phyloP scores from a whole-genome alignment of 306 rosid genomes.

The Sicyos baderoa region DNA sequence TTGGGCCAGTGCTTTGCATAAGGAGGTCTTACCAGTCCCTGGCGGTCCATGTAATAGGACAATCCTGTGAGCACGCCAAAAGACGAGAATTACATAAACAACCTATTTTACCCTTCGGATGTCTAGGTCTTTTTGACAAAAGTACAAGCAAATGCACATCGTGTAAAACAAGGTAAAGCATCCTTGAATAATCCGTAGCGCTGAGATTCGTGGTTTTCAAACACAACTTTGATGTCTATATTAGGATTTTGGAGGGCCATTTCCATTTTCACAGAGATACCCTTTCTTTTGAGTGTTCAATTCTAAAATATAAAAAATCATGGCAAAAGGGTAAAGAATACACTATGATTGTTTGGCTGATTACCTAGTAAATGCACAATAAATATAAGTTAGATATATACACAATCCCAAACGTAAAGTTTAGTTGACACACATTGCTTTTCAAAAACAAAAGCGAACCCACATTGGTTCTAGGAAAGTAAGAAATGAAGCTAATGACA shows the following conservation, averaged over 20 bases:
- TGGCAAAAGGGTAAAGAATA: neutral
- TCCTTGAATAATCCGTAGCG: neutral
- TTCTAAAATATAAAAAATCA: neutral
- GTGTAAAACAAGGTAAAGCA: constrained; percentile 14
- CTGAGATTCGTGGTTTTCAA: neutral
- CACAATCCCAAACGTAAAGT: neutral
- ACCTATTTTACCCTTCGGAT: neutral
- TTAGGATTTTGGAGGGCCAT: neutral
- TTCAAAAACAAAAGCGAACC: too few relatives aligned
- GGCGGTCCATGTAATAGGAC: constrained; percentile 94
- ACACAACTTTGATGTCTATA: neutral
- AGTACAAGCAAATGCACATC: neutral
- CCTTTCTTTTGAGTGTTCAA: neutral
- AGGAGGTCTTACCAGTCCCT: constrained; percentile 91
- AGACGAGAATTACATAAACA: too few relatives aligned
- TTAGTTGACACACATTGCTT: neutral
- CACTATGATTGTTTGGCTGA: neutral
- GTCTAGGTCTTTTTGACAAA: neutral
- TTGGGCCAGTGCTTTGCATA: constrained; percentile 93
- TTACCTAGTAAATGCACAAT: neutral
- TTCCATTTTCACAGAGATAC: neutral
- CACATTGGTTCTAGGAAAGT: neutral
- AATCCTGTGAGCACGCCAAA: constrained; percentile 38
- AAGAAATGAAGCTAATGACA: neutral
- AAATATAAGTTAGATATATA: neutral